phyloP scores from a whole-genome alignment of 2,329 filamentous ascomycete species.

The Fusarium sp. region DNA sequence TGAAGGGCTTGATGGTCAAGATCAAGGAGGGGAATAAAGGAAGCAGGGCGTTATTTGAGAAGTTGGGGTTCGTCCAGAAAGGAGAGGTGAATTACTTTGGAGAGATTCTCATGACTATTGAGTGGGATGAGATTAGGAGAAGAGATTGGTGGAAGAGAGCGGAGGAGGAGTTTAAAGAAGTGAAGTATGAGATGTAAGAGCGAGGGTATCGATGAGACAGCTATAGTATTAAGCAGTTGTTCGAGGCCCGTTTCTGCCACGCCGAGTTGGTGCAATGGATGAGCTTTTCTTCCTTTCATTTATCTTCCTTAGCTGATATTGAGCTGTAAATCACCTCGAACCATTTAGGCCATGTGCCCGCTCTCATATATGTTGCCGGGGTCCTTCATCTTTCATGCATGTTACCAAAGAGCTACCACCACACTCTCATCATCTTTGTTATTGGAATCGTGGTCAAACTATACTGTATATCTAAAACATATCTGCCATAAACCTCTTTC shows the following conservation, averaged over 20 bases:
- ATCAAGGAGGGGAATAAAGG: conserved; percentile 65
- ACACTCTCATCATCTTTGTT: background rate
- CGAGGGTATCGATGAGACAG: background rate
- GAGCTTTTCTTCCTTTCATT: background rate
- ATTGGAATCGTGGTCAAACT: background rate
- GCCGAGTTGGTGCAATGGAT: background rate
- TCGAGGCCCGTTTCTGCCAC: background rate
- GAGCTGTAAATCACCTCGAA: too few species aligned
- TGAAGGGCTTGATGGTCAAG: conserved; percentile 61
- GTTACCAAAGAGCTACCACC: background rate
- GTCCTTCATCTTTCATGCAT: background rate
- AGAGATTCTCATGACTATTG: conserved; percentile 62
- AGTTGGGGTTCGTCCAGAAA: conserved; percentile 61
- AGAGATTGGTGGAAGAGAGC: conserved; percentile 38
- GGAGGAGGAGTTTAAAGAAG: conserved; percentile 32
- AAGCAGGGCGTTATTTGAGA: conserved; percentile 61
- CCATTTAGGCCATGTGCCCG: background rate
- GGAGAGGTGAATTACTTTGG: conserved; percentile 68
- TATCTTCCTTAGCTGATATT: too few species aligned
- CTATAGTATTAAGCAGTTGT: background rate
- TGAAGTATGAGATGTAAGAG: conserved; percentile 28
- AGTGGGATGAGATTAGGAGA: conserved; percentile 41
- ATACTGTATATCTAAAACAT: rapidly evolving
- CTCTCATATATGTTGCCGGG: background rate
- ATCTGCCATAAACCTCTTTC: background rate